Base-by-base conservation (phyloP, 2,329 filamentous ascomycete genomes). In the Fusarium goolgardi region DNA sequence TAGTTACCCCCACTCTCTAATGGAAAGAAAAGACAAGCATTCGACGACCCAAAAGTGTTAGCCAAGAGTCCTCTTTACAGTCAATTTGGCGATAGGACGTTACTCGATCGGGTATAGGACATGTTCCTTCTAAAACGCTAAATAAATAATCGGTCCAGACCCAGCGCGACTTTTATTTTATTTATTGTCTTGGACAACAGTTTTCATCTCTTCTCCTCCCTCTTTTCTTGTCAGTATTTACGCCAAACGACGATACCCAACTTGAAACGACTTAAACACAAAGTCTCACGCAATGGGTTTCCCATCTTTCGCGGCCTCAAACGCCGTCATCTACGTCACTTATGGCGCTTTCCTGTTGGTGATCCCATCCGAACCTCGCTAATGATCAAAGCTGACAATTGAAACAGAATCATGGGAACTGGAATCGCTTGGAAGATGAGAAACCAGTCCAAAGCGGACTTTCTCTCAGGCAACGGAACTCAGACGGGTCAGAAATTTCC, bases 241-340 rank as follows among this genome's bases (percentile, higher is more conserved):
- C 32, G 2, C 49, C 56, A 58, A 45, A 39, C 8, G 10, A 21
- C 20, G 39, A 29, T 49, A 27, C 11, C 23, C 29, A 23, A 16
- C 13, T n/a, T 20, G 32, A 18, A 34, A 49, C 34, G 25, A 63
- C 10, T 20, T 20, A 21, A 23, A 23, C 31, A 46, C 29, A 15
- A 21, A 16, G 12, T 15, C 31, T 50, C 12, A 25, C 21, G 21
- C 29, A 59, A 96, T 95, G 92, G 91, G 91, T 21, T 85, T 90
- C 71, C 91, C 91, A 60, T 94, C 92, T 3, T 88, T 83, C 57
- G 81, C 86, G 84, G 91, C 91, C 76, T 94, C 92, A 32, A 94
- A 95, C 82, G 91, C 91, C 83, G 84, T 95, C 77, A 90, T 96
- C 76, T 95, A 94, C 76, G 81, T 93, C 54, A 93, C 91, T 50